Percentiles rank a stretch among this genome's conserved stretches.
phyloP scores from a whole-genome alignment of 495 filamentous ascomycete species.

The Aspergillus haitiensis region DNA sequence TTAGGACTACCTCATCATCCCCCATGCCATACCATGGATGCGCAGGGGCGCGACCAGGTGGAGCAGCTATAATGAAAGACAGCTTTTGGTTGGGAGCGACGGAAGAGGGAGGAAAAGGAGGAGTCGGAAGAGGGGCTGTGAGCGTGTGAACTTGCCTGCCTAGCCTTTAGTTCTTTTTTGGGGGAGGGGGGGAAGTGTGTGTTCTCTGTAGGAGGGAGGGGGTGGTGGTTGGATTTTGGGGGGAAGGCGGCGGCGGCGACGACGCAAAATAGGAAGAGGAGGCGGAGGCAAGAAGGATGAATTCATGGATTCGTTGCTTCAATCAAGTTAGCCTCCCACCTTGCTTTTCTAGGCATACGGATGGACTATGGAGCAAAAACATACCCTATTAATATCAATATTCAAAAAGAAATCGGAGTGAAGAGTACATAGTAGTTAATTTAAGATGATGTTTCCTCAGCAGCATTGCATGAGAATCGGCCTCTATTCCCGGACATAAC shows the following conservation, averaged over 20 bases:
- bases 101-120: neutral
- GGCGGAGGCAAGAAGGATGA: neutral
- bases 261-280: neutral
- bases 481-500: neutral
- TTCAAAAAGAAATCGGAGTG: too few relatives aligned
- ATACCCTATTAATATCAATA: neutral
- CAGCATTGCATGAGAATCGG: neutral
- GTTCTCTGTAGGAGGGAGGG: too few relatives aligned
- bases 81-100: conserved; percentile 17
- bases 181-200: neutral
- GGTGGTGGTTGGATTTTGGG: neutral
- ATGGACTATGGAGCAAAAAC: neutral
- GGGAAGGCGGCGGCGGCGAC: neutral
- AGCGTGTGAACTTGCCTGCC: conserved; percentile 3
- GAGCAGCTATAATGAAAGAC: conserved; percentile 15
- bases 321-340: neutral
- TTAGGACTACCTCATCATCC: conserved; percentile 17
- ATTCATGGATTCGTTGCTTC: neutral
- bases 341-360: neutral
- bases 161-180: neutral
- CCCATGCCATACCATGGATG: conserved; percentile 23
- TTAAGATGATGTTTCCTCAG: neutral
- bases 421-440: too few relatives aligned
- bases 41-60: conserved; percentile 23
- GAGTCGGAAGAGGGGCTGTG: conserved; percentile 17